Evolutionary conservation across 2,329 filamentous ascomycete species (phyloP), one percentile per base, ranked within the genome.

Genomic region (Trichophyton equinum): DNA sequence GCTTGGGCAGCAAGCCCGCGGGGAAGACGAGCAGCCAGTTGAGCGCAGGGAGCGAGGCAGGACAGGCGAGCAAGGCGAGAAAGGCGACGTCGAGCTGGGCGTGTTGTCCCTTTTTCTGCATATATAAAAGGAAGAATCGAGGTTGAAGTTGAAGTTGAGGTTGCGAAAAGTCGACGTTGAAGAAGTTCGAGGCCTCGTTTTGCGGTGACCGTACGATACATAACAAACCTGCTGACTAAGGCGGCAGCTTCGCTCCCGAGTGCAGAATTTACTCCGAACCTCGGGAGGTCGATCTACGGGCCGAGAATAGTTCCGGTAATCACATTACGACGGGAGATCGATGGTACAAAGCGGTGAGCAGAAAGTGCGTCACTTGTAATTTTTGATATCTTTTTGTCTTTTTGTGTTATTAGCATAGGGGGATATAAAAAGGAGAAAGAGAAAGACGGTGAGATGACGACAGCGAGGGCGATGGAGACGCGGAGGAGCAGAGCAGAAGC

Each of bases 141-240:
- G 42, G 60, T n/a, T 59, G 60, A 61, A 51, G 56, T 56, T 20
- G 59, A 59, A 18, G 60, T 53, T 46, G 62, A 60, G 1, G 56
- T n/a, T 22, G 22, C 33, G 62, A 61, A 61, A 36, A 42, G 55
- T 22, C 22, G 22, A 2, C 2, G 22, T 58, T 38, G 40, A 38
- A 46, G 38, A 46, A 38, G 53, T 18, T 40, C n/a, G 36, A 57
- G 36, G 20, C 15, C 27, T 6, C 7, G 13, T 36, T 18, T 55
- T 36, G 15, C 22, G 22, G 46, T 30, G 4, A 36, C 51, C 4
- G 25, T 55, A 55, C 51, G 15, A 15, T 36, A 55, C 51, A 36
- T 3, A 20, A 25, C 46, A n/a, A 22, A 25, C 42, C 15, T 20
- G n/a, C 15, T 42, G 44, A 42, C 42, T 53, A 40, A 51, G 30